Conservation (phyloP, 768 basidiomycete species). For the Hypsizygus marmoreus region DNA sequence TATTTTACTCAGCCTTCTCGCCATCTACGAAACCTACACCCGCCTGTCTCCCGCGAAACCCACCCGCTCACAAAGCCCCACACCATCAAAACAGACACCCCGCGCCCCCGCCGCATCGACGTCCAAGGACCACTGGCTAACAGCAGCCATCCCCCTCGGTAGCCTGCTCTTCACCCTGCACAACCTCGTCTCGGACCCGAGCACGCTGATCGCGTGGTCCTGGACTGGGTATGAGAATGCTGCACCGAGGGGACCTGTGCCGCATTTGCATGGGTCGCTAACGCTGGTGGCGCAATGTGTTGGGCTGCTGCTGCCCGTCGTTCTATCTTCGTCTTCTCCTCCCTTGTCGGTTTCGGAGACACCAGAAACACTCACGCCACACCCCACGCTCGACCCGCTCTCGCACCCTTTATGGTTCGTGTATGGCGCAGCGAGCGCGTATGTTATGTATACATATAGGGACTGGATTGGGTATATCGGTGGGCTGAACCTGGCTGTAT, state of each 20-base stretch:
- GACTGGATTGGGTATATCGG: conserved; percentile 74
- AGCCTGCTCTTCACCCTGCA: conserved; percentile 73
- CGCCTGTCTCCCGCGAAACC: conserved; percentile 34
- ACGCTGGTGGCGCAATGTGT: conserved; percentile 65
- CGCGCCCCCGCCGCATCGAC: background rate
- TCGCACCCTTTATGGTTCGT: conserved; percentile 54
- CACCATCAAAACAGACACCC: background rate
- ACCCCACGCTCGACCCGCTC: conserved; percentile 28
- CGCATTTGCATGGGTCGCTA: conserved; percentile 68
- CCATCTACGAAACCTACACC: conserved; percentile 56
- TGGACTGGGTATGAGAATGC: conserved; percentile 84
- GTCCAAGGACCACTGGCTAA: conserved; percentile 18
- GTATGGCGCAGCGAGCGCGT: conserved; percentile 53
- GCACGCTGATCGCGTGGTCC: conserved; percentile 81
- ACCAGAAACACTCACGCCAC: too few species aligned
- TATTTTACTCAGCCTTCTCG: conserved; percentile 54
- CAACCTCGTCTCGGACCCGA: conserved; percentile 71
- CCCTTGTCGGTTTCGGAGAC: background rate
- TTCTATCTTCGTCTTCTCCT: conserved; percentile 25
- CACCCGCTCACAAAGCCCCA: conserved; percentile 4
- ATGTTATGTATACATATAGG: conserved; percentile 56
- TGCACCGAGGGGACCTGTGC: conserved; percentile 65
- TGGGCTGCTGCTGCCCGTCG: conserved; percentile 50
- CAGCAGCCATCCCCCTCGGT: conserved; percentile 58
- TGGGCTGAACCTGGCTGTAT: conserved; percentile 62